Evolutionary conservation across 352 stramenopile species (phyloP), one percentile per base, ranked within the genome.

Genomic region (Nothophytophthora sp.): DNA sequence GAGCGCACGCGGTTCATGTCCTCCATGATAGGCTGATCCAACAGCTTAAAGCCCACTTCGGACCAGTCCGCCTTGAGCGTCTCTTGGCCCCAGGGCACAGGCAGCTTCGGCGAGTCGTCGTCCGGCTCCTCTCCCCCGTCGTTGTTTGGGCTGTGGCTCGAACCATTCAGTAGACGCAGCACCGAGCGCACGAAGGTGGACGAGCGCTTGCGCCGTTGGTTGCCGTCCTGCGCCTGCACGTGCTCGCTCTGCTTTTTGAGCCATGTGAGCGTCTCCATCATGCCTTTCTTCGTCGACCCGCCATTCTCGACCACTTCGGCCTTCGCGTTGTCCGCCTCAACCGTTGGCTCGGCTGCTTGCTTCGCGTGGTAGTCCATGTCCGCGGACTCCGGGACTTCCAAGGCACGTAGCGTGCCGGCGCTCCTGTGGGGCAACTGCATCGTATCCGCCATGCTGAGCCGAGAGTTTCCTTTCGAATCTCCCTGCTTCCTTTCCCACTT

Each of bases 251-350:
- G 73, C 43, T 76, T 70, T 54, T 88, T 81, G 11, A 91, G 71
- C 81, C 80, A 90, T 37, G 62, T 63, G 41, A 90, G 81, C 45
- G 80, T 90, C 35, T 88, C 67, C 19, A 78, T 49, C 49, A 90
- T 50, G 29, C 71, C 73, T 13, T 64, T 61, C 47, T 68, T 78
- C 20, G 37, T 41, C 27, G 27, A 6, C 6, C 27, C 27, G 11
- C 6, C 6, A 6, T 30, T 30, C 27, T 30, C 27, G 6, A 30
- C 27, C 27, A n/a, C n/a, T n/a, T n/a, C n/a, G n/a, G n/a, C n/a
- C n/a, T n/a, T n/a, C n/a, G n/a, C n/a, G 29, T 30, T 33, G 13
- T 29, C n/a, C 18, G 50, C 19, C 22, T 46, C 32, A 11, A 13
- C 29, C 33, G 52, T 50, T 23, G 25, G 24, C 35, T 34, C 34